Percentiles rank a stretch among this genome's conserved stretches.
Conservation (phyloP, 1,284 basidiomycete genomes). For the Neolentinus lepideus region DNA sequence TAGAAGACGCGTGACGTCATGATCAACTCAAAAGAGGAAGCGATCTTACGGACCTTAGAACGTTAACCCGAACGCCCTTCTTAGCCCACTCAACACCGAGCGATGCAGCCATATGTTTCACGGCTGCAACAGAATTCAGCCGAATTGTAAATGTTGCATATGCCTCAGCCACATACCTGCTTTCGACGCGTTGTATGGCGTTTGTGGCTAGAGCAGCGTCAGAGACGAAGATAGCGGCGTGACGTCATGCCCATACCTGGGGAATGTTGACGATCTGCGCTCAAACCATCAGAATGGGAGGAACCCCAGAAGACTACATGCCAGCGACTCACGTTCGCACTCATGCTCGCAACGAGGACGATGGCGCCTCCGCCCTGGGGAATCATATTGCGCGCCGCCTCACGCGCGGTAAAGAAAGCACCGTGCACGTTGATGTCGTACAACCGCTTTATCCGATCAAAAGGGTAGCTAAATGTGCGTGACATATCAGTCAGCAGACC, state of each 20-base stretch:
- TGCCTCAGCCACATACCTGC: constrained; percentile 38
- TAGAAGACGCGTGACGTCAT: constrained; percentile 6
- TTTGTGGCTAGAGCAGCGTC: constrained; percentile 60
- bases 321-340: constrained; percentile 59
- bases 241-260: constrained; percentile 35
- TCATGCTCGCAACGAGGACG: constrained; percentile 89
- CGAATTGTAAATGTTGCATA: background rate
- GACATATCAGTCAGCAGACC: constrained; percentile 3
- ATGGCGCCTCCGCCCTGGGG: constrained; percentile 75
- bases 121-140: constrained; percentile 37
- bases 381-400: constrained; percentile 82
- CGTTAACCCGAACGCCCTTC: constrained; percentile 78
- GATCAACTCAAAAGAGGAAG: constrained; percentile 4
- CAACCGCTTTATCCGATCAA: constrained; percentile 74
- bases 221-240: background rate
- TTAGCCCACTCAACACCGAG: constrained; percentile 90
- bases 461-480: constrained; percentile 62
- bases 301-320: constrained; percentile 5
- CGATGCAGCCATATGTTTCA: constrained; percentile 83
- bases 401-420: constrained; percentile 88
- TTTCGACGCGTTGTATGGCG: constrained; percentile 95
- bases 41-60: constrained; percentile 48
- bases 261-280: constrained; percentile 80
- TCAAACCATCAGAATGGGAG: background rate
- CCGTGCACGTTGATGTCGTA: constrained; percentile 95